Evolutionary conservation across 2,329 filamentous ascomycete genomes (phyloP).

Genomic region (Pyrenophora seminiperda): DNA sequence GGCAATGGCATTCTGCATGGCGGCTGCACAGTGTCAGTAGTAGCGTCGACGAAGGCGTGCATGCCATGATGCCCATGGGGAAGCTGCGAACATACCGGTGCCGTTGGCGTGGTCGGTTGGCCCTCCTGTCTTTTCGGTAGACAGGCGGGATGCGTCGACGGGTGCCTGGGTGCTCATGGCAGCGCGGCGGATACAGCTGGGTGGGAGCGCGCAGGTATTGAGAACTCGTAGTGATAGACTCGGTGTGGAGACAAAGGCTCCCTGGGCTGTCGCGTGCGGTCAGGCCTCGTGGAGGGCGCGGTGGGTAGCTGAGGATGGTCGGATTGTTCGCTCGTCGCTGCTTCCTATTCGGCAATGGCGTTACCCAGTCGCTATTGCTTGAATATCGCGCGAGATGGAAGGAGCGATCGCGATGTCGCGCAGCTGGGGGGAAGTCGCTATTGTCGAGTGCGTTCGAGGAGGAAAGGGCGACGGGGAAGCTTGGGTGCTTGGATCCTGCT

Average conservation of each 20-base stretch:
- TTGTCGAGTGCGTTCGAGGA: conserved; percentile 29
- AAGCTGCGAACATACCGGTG: conserved; percentile 36
- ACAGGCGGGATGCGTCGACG: conserved; percentile 34
- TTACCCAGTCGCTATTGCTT: conserved; percentile 27
- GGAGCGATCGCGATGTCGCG: conserved; percentile 33
- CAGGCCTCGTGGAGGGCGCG: conserved; percentile 11
- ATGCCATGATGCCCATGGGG: neutral
- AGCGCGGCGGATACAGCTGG: conserved; percentile 28
- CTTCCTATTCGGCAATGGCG: conserved; percentile 24
- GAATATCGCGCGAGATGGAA: conserved; percentile 35
- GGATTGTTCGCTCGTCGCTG: conserved; percentile 18
- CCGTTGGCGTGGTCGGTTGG: conserved; percentile 41
- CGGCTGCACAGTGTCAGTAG: conserved; percentile 5
- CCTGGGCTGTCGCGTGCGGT: conserved; percentile 17
- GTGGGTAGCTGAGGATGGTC: conserved; percentile 22
- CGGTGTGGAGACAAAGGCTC: conserved; percentile 11
- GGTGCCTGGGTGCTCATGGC: conserved; percentile 46
- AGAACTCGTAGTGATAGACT: conserved; percentile 19
- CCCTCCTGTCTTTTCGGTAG: conserved; percentile 35
- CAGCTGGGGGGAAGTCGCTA: conserved; percentile 22
- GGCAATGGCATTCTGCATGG: conserved; percentile 7
- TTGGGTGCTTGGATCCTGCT: conserved; percentile 38
- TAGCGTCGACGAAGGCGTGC: neutral
- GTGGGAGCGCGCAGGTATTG: conserved; percentile 18
- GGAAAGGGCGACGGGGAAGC: conserved; percentile 30